phyloP scores from a whole-genome alignment of 306 rosid genomes.

The Vicia sativa region DNA sequence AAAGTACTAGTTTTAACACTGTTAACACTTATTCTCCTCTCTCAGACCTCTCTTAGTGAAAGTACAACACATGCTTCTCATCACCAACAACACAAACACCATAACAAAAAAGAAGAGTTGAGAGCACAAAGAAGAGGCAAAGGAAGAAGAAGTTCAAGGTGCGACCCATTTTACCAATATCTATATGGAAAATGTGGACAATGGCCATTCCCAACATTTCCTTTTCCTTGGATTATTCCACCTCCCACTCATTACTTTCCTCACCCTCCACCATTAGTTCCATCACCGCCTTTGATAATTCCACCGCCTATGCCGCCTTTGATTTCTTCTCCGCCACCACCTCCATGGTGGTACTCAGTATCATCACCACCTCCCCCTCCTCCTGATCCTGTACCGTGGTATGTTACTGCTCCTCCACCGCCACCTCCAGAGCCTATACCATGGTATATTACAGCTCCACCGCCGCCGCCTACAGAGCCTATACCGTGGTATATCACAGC shows the following conservation, averaged over 20 bases:
- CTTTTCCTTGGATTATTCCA: constrained; percentile 46
- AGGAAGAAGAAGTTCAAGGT: constrained; percentile 38
- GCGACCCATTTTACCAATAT: constrained; percentile 66
- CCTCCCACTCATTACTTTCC: constrained; percentile 8
- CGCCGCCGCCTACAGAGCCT: constrained; percentile 32
- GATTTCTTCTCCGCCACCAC: not conserved
- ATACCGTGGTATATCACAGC: constrained; percentile 10
- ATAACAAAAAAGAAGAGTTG: constrained; percentile 36
- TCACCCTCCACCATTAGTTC: constrained; percentile 39
- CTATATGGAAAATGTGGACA: constrained; percentile 58
- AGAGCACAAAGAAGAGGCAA: constrained; percentile 30
- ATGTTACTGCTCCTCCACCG: not conserved
- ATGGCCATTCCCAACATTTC: constrained; percentile 74
- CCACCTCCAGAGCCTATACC: not conserved
- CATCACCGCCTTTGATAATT: constrained; percentile 36
- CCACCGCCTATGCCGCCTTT: constrained; percentile 45
- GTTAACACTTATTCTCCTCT: constrained; percentile 51
- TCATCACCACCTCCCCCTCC: constrained; percentile 38
- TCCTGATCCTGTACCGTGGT: constrained; percentile 1
- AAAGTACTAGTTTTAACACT: constrained; percentile 39
- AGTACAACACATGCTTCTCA: constrained; percentile 18
- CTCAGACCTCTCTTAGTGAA: constrained; percentile 42
- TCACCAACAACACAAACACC: constrained; percentile 19
- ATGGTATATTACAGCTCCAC: constrained; percentile 8
- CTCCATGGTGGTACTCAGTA: constrained; percentile 4